Evolutionary conservation across 345 rosid species (phyloP).

Genomic region (Zanthoxylum bungeanum): DNA sequence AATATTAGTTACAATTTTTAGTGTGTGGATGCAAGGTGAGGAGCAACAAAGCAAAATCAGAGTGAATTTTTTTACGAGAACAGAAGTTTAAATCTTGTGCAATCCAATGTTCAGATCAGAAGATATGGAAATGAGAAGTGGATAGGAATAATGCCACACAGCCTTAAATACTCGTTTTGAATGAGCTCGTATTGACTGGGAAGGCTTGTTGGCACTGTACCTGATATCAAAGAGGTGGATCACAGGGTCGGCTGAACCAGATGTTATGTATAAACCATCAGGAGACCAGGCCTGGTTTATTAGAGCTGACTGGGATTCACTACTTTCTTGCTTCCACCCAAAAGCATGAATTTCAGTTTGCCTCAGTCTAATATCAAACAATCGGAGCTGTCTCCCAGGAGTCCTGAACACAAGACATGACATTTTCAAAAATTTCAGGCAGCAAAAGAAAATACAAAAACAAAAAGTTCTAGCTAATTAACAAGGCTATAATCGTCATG

Average conservation of each 20-base stretch:
- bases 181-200: slow-evolving; percentile 85
- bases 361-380: slow-evolving; percentile 78
- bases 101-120: slow-evolving; percentile 81
- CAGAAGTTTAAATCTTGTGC: slow-evolving; percentile 44
- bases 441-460: not conserved
- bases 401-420: slow-evolving; percentile 41
- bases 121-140: slow-evolving; percentile 80
- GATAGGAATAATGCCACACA: slow-evolving; percentile 69
- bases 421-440: not conserved
- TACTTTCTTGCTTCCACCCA: slow-evolving; percentile 96
- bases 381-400: slow-evolving; percentile 71
- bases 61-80: not conserved
- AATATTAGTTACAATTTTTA: not conserved
- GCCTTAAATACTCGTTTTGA: slow-evolving; percentile 87
- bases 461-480: not conserved
- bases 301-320: slow-evolving; percentile 88
- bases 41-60: not conserved
- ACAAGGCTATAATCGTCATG: not conserved
- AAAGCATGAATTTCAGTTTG: slow-evolving; percentile 78
- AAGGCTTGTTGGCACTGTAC: slow-evolving; percentile 67
- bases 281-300: slow-evolving; percentile 96
- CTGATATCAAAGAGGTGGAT: slow-evolving; percentile 90
- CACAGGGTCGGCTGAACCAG: slow-evolving; percentile 93
- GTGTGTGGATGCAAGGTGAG: not conserved
- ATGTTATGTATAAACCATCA: slow-evolving; percentile 70